These are phyloP conservation scores for Annulohypoxylon maeteangense DNA, from an alignment of 495 filamentous ascomycete species.

Conservation along the genomic window DNA sequence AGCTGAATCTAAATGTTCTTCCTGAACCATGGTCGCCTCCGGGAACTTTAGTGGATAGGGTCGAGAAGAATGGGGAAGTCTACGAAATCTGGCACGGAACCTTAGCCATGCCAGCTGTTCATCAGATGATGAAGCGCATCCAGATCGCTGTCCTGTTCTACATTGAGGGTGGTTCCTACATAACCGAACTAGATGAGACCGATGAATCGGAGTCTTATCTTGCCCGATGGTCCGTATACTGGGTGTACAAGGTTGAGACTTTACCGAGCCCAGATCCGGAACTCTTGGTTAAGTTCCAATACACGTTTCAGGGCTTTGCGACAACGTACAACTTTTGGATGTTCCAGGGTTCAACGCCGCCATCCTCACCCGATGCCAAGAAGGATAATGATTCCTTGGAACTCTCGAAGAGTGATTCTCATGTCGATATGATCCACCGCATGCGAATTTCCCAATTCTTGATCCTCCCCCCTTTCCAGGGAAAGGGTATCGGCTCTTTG, in stretches of 20 bases:
- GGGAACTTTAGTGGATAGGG: slow-evolving; percentile 58
- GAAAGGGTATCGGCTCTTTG: slow-evolving; percentile 77
- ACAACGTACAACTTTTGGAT: slow-evolving; percentile 88
- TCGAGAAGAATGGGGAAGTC: slow-evolving; percentile 49
- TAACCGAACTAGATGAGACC: slow-evolving; percentile 75
- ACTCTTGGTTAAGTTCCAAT: slow-evolving; percentile 64
- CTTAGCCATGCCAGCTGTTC: slow-evolving; percentile 64
- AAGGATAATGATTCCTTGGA: slow-evolving; percentile 37
- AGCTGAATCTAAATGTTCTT: too few relatives aligned
- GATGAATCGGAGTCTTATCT: slow-evolving; percentile 75
- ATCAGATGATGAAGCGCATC: slow-evolving; percentile 75
- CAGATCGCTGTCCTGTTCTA: slow-evolving; percentile 87
- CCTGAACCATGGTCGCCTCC: slow-evolving; percentile 68
- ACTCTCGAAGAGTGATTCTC: slow-evolving; percentile 43
- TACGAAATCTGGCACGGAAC: slow-evolving; percentile 66
- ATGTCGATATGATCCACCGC: slow-evolving; percentile 65
- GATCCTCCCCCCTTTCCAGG: slow-evolving; percentile 88
- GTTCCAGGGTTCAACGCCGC: slow-evolving; percentile 55
- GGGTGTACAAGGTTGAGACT: slow-evolving; percentile 72
- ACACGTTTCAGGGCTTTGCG: slow-evolving; percentile 84
- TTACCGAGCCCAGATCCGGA: too few relatives aligned
- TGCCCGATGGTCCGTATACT: slow-evolving; percentile 88
- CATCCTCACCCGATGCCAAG: slow-evolving; percentile 15
- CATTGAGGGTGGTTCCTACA: slow-evolving; percentile 86
- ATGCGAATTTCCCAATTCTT: slow-evolving; percentile 93